Percentiles rank a stretch among this genome's conserved stretches.
phyloP scores from a whole-genome alignment of 2,329 filamentous ascomycete species.

The Penicillium sp. region DNA sequence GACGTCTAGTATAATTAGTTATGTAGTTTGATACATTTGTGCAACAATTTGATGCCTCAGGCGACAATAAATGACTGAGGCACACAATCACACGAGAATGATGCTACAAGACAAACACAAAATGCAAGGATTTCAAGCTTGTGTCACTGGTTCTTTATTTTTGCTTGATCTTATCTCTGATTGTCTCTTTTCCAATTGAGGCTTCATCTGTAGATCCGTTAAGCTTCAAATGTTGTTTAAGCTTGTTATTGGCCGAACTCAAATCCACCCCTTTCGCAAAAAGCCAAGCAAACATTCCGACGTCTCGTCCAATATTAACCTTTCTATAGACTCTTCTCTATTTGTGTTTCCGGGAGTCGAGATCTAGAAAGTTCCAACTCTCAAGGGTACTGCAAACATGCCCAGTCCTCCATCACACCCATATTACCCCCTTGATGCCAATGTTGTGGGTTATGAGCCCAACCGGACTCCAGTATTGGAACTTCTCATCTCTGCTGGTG shows the following conservation, averaged over 20 bases:
- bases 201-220: neutral
- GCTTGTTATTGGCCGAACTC: constrained; percentile 7
- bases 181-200: neutral
- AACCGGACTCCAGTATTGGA: constrained; percentile 62
- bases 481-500: constrained; percentile 61
- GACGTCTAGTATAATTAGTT: too few species aligned
- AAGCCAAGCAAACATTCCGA: neutral
- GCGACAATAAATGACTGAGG: too few species aligned
- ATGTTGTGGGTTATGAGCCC: constrained; percentile 63
- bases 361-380: neutral
- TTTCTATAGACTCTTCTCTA: neutral
- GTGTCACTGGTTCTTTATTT: neutral
- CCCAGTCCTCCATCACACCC: constrained; percentile 52
- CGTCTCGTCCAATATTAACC: neutral
- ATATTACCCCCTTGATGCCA: constrained; percentile 67
- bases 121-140: neutral
- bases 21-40: neutral
- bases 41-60: neutral
- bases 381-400: neutral
- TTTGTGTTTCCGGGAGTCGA: neutral
- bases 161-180: neutral
- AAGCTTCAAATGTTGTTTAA: neutral
- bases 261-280: neutral
- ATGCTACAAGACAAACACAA: neutral
- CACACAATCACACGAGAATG: neutral